phyloP scores from a whole-genome alignment of 176 grass and related monocot species.

The Aegilops bicornis region DNA sequence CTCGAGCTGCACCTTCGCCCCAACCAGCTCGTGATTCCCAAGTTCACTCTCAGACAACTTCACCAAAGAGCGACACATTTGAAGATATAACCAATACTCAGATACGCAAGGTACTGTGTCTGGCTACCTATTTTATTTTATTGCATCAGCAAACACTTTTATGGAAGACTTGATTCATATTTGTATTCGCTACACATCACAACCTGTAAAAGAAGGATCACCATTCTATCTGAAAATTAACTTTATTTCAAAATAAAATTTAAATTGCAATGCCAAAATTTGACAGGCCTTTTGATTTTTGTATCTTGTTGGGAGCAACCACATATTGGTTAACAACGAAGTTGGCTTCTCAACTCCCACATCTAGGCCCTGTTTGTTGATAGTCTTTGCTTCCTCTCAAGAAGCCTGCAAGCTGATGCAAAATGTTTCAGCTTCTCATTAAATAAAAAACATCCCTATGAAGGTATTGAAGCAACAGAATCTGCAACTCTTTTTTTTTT shows the following conservation, averaged over 20 bases:
- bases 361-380: not conserved
- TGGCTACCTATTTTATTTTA: constrained; percentile 19
- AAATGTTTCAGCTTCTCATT: not conserved
- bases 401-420: not conserved
- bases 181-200: not conserved
- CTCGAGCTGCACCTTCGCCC: constrained; percentile 31
- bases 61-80: constrained; percentile 44
- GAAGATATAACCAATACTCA: constrained; percentile 87
- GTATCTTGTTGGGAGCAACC: not conserved
- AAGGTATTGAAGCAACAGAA: not conserved
- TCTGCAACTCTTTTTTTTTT: not conserved
- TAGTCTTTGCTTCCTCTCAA: not conserved
- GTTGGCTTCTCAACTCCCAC: not conserved
- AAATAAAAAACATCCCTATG: not conserved
- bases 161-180: not conserved
- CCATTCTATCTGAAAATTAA: not conserved
- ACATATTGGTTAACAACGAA: not conserved
- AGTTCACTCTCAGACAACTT: constrained; percentile 29
- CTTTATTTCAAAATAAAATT: not conserved
- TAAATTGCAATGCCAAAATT: not conserved
- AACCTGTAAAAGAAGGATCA: not conserved
- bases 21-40: constrained; percentile 45
- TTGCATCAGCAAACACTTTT: not conserved
- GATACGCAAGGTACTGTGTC: constrained; percentile 85
- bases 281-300: not conserved